Conservation (phyloP, 495 filamentous ascomycete genomes). For the Chaetomium tenue region DNA sequence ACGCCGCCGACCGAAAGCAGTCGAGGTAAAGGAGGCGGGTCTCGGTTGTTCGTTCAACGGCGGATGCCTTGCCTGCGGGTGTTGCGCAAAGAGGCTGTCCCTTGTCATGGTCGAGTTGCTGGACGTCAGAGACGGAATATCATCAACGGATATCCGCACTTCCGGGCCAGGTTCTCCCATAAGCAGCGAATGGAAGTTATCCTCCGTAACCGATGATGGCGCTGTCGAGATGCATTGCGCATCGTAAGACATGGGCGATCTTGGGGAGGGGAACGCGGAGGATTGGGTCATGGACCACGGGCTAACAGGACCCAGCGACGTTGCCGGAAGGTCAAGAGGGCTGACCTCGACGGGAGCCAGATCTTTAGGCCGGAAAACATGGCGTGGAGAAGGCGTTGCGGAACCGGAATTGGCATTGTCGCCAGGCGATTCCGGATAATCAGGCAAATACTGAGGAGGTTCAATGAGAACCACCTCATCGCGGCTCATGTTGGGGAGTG, state of each 20-base stretch:
- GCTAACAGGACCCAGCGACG: constrained; percentile 51
- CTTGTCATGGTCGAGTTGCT: constrained; percentile 84
- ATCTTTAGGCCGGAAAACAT: constrained; percentile 54
- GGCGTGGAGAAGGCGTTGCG: constrained; percentile 56
- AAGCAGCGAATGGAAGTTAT: constrained; percentile 59
- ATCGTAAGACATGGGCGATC: constrained; percentile 64
- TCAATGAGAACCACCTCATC: constrained; percentile 4
- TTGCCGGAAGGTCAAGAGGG: constrained; percentile 44
- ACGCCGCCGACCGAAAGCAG: constrained; percentile 68
- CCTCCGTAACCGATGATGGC: constrained; percentile 67
- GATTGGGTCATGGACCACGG: constrained; percentile 53
- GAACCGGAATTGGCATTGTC: constrained; percentile 45
- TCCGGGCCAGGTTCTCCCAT: constrained; percentile 63
- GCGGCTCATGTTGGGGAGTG: neutral
- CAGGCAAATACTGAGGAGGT: neutral
- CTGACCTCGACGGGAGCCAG: constrained; percentile 52
- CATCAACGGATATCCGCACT: constrained; percentile 73
- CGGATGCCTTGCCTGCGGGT: constrained; percentile 34
- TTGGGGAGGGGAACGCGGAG: constrained; percentile 57
- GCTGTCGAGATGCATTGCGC: constrained; percentile 68
- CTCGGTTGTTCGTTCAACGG: constrained; percentile 53
- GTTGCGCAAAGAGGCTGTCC: constrained; percentile 48
- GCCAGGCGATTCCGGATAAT: neutral
- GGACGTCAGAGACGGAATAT: constrained; percentile 82
- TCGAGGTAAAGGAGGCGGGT: constrained; percentile 66